Base-by-base conservation (phyloP, 441 rosid genomes). In the Erodium chrysanthum region DNA sequence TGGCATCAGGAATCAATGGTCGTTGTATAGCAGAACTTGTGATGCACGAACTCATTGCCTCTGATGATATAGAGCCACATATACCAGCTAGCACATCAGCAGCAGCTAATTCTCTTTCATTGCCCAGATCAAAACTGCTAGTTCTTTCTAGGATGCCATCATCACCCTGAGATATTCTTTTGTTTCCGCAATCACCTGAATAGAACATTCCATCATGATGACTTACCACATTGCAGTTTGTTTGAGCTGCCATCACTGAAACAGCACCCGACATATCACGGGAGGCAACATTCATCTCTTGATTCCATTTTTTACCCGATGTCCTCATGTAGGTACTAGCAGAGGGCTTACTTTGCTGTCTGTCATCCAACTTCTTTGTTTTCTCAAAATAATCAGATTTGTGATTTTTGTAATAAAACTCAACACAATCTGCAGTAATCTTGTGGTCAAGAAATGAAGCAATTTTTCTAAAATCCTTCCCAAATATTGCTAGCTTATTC, bases 341-440 rank as follows among this genome's bases (percentile, higher is more conserved):
- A 66, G 85, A 73, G 7, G 88, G 71, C 83, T 88, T 90, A 64
- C 75, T 80, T 69, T 77, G 85, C 83, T 85, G 81, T 50, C 81
- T 83, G 67, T 40, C 71, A 64, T 80, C 80, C 62, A 65, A 78
- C 79, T 83, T 84, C 87, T 87, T 91, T 63, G 85, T 82, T 76
- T 84, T 90, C 85, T 85, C 84, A 82, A 92, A 92, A 75, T 79
- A 70, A 78, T 86, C 99, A 70, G 97, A 88, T 73, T 95, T 95
- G 81, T 90, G 99, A 74, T 95, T 95, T 75, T 91, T 95, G 83
- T 92, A 95, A 81, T 95, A 95, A 75, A 92, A 95, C 77, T 92
- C 89, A 65, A 95, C 85, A 78, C 98, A 95, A 75, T 92, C 98
- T 14, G 99, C 98, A 76, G 92, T 95, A 54, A 88, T 90, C 83